Evolutionary conservation across 2,329 filamentous ascomycete genomes (phyloP).

Genomic region (Chaetomium globosum): DNA sequence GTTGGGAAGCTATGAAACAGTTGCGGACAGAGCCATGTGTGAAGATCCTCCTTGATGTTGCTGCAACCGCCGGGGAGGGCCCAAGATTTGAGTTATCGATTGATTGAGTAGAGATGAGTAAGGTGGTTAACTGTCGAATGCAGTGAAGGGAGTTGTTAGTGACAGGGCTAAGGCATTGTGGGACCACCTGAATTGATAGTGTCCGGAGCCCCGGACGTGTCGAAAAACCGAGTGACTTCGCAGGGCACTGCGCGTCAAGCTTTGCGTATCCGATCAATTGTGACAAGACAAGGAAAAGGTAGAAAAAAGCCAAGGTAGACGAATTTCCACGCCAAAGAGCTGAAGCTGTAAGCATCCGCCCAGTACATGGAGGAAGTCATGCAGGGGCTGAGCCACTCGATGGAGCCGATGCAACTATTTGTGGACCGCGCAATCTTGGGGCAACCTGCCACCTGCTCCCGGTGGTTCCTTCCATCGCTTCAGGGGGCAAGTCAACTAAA

Average conservation of each 20-base stretch:
- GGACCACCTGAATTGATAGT: no score
- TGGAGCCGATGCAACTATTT: background rate
- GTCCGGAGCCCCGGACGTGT: background rate
- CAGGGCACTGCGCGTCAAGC: background rate
- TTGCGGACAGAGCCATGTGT: slow-evolving; percentile 31
- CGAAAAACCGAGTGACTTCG: background rate
- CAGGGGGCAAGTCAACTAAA: background rate
- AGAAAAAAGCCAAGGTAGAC: background rate
- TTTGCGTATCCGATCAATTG: background rate
- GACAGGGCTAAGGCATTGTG: no score
- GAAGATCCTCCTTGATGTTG: slow-evolving; percentile 26
- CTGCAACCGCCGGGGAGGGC: background rate
- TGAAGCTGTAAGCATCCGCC: background rate
- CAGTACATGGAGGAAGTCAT: background rate
- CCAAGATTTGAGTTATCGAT: background rate
- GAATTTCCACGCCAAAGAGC: background rate
- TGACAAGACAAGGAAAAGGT: background rate
- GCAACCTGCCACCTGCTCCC: background rate
- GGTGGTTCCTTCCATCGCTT: background rate
- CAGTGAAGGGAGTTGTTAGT: no score
- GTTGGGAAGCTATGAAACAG: slow-evolving; percentile 34
- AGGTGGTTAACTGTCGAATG: background rate
- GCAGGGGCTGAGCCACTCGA: background rate
- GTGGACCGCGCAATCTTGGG: background rate
- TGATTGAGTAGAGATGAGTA: background rate